Base-by-base conservation (phyloP, 495 filamentous ascomycete species). In the Cercophora newfieldiana region DNA sequence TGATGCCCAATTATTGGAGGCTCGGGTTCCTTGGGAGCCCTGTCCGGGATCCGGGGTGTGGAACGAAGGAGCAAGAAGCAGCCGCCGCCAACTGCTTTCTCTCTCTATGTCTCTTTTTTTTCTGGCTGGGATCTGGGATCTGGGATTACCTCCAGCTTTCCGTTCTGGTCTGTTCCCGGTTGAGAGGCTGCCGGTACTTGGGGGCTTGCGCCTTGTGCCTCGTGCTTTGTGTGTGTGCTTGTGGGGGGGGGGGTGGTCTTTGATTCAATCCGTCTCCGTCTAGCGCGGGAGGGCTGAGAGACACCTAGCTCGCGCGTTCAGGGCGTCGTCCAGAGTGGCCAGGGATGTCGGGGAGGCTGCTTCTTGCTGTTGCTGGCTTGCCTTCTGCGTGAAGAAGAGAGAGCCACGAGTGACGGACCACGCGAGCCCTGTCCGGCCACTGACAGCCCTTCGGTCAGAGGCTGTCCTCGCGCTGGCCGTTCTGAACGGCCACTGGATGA, bases 261-360 rank as follows among this genome's bases (percentile, higher is more conserved):
- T 70, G 62, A 65, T 70, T 68, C 65, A 67, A 69, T 63, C 69
- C 66, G 63, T 62, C 56, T 69, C 57, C 49, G 64, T 61, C 68
- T 74, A 75, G 73, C 66, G 73, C 69, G 69, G 66, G 65, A 74
- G 68, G 72, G 73, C 73, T 75, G 73, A 74, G 67, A 74, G 70
- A 69, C 68, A 62, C 37, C 56, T 60, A 62, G 63, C 60, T 59
- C 25, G 28, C 22, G 62, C 30, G 62, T 55, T 49, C 61, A 59
- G 61, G 66, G 60, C 55, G 22, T n/a, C n/a, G n/a, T 28, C 10
- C 8, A 14, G 16, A 8, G 59, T 37, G 47, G 26, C 22, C 31
- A 24, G 33, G 57, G 33, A 59, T 28, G 59, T 18, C 24, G 60
- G n/a, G n/a, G 53, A 60, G 54, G 49, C 29, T 26, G 58, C 67